Evolutionary conservation across 441 rosid species (phyloP), one percentile per base, ranked within the genome.

Genomic region (Arabidopsis lyrata): DNA sequence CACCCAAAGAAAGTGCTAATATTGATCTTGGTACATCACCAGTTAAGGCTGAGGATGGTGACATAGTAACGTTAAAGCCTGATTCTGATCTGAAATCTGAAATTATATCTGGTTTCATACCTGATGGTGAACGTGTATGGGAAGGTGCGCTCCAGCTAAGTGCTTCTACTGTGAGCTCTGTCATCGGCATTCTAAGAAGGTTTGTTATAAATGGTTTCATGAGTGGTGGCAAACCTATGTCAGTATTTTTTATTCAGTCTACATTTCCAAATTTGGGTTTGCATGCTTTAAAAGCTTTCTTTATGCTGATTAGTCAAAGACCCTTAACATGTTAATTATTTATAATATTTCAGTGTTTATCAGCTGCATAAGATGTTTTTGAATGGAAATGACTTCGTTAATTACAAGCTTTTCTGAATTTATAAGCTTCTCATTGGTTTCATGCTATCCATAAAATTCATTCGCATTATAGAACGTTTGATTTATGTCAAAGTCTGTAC

Each of bases 91-190:
- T 48, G 59, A 57, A 73, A 47, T 53, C 72, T n/a, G 66, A 9
- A 70, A 76, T 18, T 13, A 81, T 68, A 68, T 62, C 80, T 29
- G 72, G 29, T 52, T 18, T 45, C 20, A 16, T 70, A 42, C 67
- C 81, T 11, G 85, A 75, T 76, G 90, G 84, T 68, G 90, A 88
- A 20, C 80, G 41, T 42, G 76, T 88, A 5, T 94, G 99, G 97
- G 90, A 90, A 67, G 99, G 98, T 63, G 74, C 64, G 32, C 85
- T 94, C 66, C 92, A 88, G 83, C 85, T 90, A 61, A 84, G 75
- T 81, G 48, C 81, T 45, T 76, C 95, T 12, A 55, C 81, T 34
- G 47, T 68, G 47, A 83, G 78, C 44, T 70, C 97, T 3, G 92
- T 86, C 39, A 44, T 82, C 50, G 89, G 93, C 76, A 38, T 81